These are phyloP conservation scores for Pythium pyrilobum DNA, from an alignment of 352 stramenopile genomes.

Conservation along the genomic window DNA sequence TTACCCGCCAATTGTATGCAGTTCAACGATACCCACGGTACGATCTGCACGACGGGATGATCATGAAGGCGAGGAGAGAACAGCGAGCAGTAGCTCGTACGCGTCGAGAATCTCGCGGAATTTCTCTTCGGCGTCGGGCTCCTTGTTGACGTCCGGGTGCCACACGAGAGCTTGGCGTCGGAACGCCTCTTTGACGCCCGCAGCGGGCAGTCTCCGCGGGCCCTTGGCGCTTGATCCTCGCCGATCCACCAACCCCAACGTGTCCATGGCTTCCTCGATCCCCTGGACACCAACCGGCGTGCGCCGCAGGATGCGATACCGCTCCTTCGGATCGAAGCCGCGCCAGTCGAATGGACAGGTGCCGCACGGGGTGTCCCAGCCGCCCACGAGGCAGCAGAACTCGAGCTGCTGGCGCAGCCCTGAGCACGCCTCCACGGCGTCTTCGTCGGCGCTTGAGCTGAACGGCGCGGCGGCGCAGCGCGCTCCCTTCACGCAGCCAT, in stretches of 20 bases:
- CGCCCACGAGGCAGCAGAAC: conserved; percentile 68
- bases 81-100: conserved; percentile 79
- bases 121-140: conserved; percentile 58
- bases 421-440: conserved; percentile 20
- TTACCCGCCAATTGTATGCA: conserved; percentile 15
- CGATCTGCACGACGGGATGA: not conserved
- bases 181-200: conserved; percentile 51
- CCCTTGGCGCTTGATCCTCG: no score
- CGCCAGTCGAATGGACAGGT: conserved; percentile 69
- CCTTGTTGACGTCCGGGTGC: conserved; percentile 90
- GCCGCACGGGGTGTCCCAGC: conserved; percentile 52
- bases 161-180: conserved; percentile 79
- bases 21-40: not conserved
- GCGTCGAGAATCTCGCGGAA: conserved; percentile 87
- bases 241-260: conserved; percentile 5
- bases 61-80: conserved; percentile 5
- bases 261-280: conserved; percentile 7
- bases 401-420: conserved; percentile 48
- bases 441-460: conserved; percentile 12
- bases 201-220: conserved; percentile 2
- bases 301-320: conserved; percentile 14
- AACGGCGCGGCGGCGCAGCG: not conserved
- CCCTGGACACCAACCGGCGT: not conserved
- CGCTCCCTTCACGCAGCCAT: no score
- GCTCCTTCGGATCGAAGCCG: conserved; percentile 50